Percentiles rank a stretch among this genome's conserved stretches.
Conservation (phyloP, 768 basidiomycete species). For the Leccinum uliginosum region DNA sequence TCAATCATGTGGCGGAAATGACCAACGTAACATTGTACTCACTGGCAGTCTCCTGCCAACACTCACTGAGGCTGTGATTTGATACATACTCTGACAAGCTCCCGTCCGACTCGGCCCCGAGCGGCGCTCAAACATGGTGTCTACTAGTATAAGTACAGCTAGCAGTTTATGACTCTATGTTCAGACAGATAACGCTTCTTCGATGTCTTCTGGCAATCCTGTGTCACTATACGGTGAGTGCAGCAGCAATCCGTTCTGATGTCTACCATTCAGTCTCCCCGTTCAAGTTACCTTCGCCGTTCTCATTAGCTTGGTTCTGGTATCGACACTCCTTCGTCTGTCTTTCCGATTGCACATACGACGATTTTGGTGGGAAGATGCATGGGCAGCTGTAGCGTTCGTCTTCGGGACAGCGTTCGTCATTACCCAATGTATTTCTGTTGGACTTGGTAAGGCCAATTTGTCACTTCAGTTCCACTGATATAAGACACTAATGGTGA, state of each 20-base stretch:
- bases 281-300: conserved; percentile 3
- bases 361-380: not conserved
- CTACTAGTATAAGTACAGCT: too few species aligned
- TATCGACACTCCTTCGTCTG: conserved; percentile 15
- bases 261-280: not conserved
- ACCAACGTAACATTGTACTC: too few species aligned
- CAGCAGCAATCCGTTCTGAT: not conserved
- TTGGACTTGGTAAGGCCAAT: not conserved
- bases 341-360: conserved; percentile 11
- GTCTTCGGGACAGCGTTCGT: not conserved
- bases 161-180: too few species aligned
- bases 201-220: not conserved
- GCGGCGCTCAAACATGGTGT: too few species aligned
- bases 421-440: not conserved
- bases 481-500: not conserved
- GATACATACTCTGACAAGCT: too few species aligned
- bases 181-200: too few species aligned
- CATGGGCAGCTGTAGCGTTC: conserved; percentile 11
- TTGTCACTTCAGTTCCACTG: not conserved
- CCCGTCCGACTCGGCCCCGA: too few species aligned
- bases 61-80: too few species aligned
- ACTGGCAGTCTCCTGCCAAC: too few species aligned
- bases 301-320: not conserved
- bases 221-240: not conserved
- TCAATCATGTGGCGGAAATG: too few species aligned